Evolutionary conservation across 306 rosid species (phyloP).

Genomic region (Medicago arabica): DNA sequence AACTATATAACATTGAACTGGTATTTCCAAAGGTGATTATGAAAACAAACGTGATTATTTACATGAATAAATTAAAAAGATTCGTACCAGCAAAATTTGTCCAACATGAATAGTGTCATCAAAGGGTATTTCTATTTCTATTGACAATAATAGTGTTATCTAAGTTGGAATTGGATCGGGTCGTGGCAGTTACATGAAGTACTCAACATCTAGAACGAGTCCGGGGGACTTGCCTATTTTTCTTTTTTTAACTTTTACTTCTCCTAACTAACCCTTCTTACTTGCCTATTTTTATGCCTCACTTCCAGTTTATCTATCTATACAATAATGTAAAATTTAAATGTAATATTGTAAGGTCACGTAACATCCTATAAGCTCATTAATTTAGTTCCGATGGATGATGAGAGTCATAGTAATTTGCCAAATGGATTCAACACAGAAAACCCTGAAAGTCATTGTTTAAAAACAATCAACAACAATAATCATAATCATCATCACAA

Average conservation of each 20-base stretch:
- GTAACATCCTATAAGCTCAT: slow-evolving; percentile 34
- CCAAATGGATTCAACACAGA: slow-evolving; percentile 53
- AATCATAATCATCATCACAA: background rate
- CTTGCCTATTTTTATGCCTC: slow-evolving; percentile 67
- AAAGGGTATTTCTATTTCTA: slow-evolving; percentile 2
- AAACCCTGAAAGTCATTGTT: slow-evolving; percentile 62
- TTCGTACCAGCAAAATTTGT: no score
- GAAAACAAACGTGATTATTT: no score
- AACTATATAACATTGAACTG: no score
- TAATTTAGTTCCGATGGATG: slow-evolving; percentile 48
- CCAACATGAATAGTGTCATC: no score
- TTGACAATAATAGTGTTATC: slow-evolving; percentile 44
- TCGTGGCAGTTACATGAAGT: slow-evolving; percentile 45
- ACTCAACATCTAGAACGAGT: slow-evolving; percentile 56
- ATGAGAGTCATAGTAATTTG: slow-evolving; percentile 52
- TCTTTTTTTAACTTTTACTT: slow-evolving; percentile 24
- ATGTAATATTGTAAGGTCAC: slow-evolving; percentile 19
- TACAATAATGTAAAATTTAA: slow-evolving; percentile 41
- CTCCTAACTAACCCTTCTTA: slow-evolving; percentile 40
- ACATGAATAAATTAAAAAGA: no score
- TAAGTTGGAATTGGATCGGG: slow-evolving; percentile 37
- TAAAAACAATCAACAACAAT: slow-evolving; percentile 29
- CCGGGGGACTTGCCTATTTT: slow-evolving; percentile 47
- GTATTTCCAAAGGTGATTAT: no score
- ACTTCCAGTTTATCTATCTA: slow-evolving; percentile 45